Percentiles rank a stretch among this genome's conserved stretches.
Evolutionary conservation across 2,329 filamentous ascomycete genomes (phyloP).

Genomic region (Colletotrichum trifolii): DNA sequence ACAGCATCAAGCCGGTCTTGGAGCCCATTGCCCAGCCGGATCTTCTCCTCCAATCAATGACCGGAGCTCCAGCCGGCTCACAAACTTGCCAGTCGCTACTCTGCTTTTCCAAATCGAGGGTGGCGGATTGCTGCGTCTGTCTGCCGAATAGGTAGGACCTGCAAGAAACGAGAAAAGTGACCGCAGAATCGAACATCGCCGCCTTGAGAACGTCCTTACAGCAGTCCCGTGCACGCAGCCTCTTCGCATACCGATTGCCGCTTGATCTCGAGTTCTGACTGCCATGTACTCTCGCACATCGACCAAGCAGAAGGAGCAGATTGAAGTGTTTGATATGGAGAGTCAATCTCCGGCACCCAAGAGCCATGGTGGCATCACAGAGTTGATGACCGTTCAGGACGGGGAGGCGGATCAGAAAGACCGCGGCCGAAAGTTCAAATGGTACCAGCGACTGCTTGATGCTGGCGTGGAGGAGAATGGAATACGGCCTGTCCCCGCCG

Average conservation of each 20-base stretch:
- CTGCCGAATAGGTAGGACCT: not conserved
- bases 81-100: not conserved
- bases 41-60: not conserved
- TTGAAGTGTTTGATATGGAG: constrained; percentile 26
- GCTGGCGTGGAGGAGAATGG: constrained; percentile 65
- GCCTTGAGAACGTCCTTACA: too few species aligned
- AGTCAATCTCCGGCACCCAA: constrained; percentile 28
- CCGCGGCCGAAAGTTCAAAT: constrained; percentile 46
- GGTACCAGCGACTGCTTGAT: constrained; percentile 56
- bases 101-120: not conserved
- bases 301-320: constrained; percentile 20
- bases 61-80: not conserved
- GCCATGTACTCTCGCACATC: constrained; percentile 27
- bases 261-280: not conserved
- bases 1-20: too few species aligned
- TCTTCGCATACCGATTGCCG: not conserved
- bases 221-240: not conserved
- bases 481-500: constrained; percentile 65
- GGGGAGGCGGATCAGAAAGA: constrained; percentile 47
- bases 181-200: not conserved
- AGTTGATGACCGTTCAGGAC: constrained; percentile 41
- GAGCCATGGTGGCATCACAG: constrained; percentile 37
- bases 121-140: not conserved
- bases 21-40: not conserved
- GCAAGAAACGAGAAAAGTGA: not conserved